Evolutionary conservation across 768 basidiomycete species (phyloP).

Genomic region (Kwoniella sp.): DNA sequence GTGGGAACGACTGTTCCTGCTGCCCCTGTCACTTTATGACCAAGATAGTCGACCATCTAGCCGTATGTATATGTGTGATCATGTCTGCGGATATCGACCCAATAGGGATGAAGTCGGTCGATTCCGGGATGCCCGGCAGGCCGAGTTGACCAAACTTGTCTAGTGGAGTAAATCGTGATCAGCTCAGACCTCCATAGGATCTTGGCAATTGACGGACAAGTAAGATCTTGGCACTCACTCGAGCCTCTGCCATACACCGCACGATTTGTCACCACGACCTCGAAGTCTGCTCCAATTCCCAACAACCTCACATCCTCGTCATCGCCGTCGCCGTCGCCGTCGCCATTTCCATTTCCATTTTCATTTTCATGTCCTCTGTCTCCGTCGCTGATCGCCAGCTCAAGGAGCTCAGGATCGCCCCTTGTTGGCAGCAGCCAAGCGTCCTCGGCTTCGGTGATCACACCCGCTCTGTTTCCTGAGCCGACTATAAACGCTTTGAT

Average conservation of each 20-base stretch:
- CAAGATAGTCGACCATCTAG: conserved; percentile 36
- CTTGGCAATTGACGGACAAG: not conserved
- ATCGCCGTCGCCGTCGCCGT: conserved; percentile 11
- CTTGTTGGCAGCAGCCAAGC: conserved; percentile 30
- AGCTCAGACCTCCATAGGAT: not conserved
- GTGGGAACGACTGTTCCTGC: conserved; percentile 17
- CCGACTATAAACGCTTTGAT: conserved; percentile 21
- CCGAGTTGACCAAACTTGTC: conserved; percentile 41
- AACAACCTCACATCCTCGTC: conserved; percentile 31
- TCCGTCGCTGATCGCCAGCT: no score
- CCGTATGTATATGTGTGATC: conserved; percentile 17
- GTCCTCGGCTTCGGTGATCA: conserved; percentile 30
- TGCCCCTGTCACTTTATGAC: conserved; percentile 3
- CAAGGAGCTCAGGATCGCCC: conserved; percentile 2
- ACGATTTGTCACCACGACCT: conserved; percentile 36
- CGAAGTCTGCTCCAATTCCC: conserved; percentile 36
- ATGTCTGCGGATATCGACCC: conserved; percentile 5
- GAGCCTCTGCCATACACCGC: conserved; percentile 29
- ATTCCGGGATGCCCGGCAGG: not conserved
- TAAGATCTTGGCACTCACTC: conserved; percentile 34
- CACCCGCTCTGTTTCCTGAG: conserved; percentile 26
- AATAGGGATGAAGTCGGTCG: conserved; percentile 8
- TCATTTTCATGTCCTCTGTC: conserved; percentile 17
- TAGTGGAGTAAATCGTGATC: conserved; percentile 10
- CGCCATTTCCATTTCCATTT: not conserved